Conservation (phyloP, 1,139 yeast genomes). For the Hyphopichia buzzinii region DNA sequence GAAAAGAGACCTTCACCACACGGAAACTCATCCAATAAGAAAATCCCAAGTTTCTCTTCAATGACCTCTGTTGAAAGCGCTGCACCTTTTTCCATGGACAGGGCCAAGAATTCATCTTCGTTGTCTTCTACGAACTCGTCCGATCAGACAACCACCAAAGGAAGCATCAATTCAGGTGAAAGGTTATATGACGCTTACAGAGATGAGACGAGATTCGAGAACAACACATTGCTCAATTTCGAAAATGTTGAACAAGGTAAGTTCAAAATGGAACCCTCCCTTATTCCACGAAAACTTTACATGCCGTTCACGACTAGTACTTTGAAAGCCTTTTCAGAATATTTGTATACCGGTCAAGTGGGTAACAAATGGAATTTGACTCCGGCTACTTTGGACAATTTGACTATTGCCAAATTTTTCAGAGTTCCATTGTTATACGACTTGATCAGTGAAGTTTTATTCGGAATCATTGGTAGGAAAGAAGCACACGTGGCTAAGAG, state of each 20-base stretch:
- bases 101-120: conserved; percentile 10
- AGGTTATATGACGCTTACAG: background rate
- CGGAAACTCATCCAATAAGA: conserved; percentile 6
- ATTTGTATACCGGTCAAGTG: conserved; percentile 73
- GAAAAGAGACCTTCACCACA: too few species aligned
- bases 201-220: background rate
- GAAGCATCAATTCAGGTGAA: background rate
- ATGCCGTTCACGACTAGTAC: conserved; percentile 64
- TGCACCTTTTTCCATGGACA: conserved; percentile 3
- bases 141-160: background rate
- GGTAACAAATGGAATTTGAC: conserved; percentile 68
- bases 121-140: conserved; percentile 10
- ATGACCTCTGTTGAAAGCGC: conserved; percentile 8
- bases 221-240: conserved; percentile 34
- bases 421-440: conserved; percentile 69
- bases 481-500: conserved; percentile 52
- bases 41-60: conserved; percentile 6
- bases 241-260: conserved; percentile 34
- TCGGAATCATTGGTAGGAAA: conserved; percentile 65
- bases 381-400: conserved; percentile 65
- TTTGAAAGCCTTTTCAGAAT: conserved; percentile 66
- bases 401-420: conserved; percentile 60
- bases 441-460: conserved; percentile 63
- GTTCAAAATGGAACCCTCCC: conserved; percentile 52
- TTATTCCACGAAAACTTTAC: conserved; percentile 65